Conservation (phyloP, 371 early-diverging fungal species). For the Dinochytrium kinnereticum region DNA sequence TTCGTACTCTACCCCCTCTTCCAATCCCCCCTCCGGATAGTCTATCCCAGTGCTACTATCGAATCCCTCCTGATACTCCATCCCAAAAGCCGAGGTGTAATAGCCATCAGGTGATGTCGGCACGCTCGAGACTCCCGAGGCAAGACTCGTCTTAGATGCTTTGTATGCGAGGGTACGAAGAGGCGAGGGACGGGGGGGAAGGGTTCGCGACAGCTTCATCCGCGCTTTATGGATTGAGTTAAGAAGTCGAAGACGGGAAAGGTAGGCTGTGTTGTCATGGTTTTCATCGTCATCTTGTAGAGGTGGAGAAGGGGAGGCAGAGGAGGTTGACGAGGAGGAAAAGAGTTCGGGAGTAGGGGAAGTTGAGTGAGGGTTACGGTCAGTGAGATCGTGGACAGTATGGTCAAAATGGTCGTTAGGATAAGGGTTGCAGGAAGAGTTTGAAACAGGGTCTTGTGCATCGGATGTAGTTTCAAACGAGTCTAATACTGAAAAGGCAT, state of each 20-base stretch:
- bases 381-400: not conserved
- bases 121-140: no score
- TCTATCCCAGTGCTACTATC: not conserved
- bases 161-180: slow-evolving; percentile 4
- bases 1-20: not conserved
- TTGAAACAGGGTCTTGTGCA: no score
- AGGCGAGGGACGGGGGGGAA: not conserved
- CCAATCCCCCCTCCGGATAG: not conserved
- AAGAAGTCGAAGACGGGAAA: not conserved
- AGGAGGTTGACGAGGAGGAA: no score
- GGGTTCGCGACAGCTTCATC: not conserved
- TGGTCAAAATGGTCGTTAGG: not conserved
- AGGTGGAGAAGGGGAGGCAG: not conserved
- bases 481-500: not conserved
- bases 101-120: no score
- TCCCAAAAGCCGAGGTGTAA: no score
- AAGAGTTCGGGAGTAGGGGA: not conserved
- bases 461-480: no score
- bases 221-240: not conserved
- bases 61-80: no score
- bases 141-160: not conserved
- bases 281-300: not conserved
- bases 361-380: not conserved
- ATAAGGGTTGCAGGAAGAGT: no score
- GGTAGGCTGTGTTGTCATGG: no score